A percentile compares a stretch with the other conserved stretches of the same genome.
Conservation (phyloP, 768 basidiomycete species). For the Tephrocybe rancida region DNA sequence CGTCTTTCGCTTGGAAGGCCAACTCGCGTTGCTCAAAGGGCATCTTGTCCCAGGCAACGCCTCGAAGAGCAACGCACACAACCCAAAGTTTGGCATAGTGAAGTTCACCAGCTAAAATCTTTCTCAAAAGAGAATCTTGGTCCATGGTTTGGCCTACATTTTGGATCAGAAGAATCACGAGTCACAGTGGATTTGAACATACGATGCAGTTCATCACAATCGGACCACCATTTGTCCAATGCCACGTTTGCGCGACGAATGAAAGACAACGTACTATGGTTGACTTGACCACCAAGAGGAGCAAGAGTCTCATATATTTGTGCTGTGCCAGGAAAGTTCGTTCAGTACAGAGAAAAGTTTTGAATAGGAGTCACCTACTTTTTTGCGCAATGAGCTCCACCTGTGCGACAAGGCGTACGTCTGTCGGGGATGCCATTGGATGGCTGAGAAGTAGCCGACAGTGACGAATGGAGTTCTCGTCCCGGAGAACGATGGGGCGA, state of each 20-base stretch:
- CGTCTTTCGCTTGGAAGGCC: conserved; percentile 94
- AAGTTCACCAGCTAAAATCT: conserved; percentile 85
- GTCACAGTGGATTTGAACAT: conserved; percentile 22
- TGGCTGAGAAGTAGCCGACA: conserved; percentile 82
- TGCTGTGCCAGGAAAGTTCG: conserved; percentile 44
- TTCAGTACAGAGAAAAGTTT: background rate
- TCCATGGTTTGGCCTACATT: conserved; percentile 73
- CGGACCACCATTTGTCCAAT: conserved; percentile 89
- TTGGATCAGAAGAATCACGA: conserved; percentile 12
- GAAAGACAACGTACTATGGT: conserved; percentile 81
- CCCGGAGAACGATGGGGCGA: conserved; percentile 85
- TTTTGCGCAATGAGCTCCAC: conserved; percentile 92
- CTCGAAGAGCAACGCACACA: conserved; percentile 88
- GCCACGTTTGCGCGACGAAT: conserved; percentile 86
- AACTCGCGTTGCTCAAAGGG: conserved; percentile 93
- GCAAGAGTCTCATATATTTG: conserved; percentile 92
- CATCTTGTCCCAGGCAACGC: conserved; percentile 96
- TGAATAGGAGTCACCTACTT: conserved; percentile 49
- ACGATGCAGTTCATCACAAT: conserved; percentile 87
- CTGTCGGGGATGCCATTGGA: conserved; percentile 87
- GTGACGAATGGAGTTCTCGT: conserved; percentile 85
- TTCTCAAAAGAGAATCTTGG: conserved; percentile 82
- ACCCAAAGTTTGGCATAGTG: conserved; percentile 96
- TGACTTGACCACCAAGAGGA: conserved; percentile 85
- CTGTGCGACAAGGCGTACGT: conserved; percentile 83